A percentile compares a stretch with the other conserved stretches of the same genome.
Conservation (phyloP, 495 filamentous ascomycete species). For the Acidomyces sp. region DNA sequence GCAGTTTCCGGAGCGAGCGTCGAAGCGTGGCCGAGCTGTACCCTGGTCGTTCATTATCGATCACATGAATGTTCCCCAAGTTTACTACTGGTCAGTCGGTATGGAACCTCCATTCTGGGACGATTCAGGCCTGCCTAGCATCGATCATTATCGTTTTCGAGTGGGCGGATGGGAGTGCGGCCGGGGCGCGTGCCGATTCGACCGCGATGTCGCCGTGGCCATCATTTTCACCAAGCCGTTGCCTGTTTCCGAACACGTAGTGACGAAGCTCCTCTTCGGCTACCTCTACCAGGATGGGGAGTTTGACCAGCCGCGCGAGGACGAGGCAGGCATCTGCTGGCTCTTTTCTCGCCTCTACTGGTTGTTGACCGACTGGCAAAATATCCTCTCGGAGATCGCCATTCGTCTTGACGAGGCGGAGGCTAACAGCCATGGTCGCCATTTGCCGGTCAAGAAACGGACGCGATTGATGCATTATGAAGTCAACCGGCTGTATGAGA, state of each 20-base stretch:
- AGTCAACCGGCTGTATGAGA: constrained; percentile 19
- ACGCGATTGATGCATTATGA: constrained; percentile 18
- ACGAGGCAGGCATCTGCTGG: constrained; percentile 20
- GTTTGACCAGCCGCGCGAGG: constrained; percentile 11
- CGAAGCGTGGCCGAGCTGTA: constrained; percentile 6
- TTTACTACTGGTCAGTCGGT: constrained; percentile 21
- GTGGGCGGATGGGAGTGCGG: constrained; percentile 18
- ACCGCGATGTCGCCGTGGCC: constrained; percentile 14
- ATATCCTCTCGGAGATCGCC: constrained; percentile 15
- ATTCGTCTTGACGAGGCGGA: constrained; percentile 19
- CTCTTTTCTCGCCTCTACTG: constrained; percentile 18
- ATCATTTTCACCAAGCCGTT: constrained; percentile 20
- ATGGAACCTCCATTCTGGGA: constrained; percentile 14
- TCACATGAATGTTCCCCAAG: constrained; percentile 21
- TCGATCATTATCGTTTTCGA: constrained; percentile 18
- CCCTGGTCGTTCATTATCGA: constrained; percentile 22
- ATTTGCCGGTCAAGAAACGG: constrained; percentile 18
- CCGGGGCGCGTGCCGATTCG: constrained; percentile 13
- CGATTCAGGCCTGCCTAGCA: constrained; percentile 8
- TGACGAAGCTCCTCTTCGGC: constrained; percentile 16
- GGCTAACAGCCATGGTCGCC: constrained; percentile 13
- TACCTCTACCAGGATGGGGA: constrained; percentile 15
- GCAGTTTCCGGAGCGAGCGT: constrained; percentile 19
- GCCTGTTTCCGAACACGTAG: constrained; percentile 16
- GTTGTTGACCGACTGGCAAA: constrained; percentile 22